Percentiles rank a stretch among this genome's conserved stretches.
phyloP scores from a whole-genome alignment of 169 alveolate species.

The Plasmodium ovale region DNA sequence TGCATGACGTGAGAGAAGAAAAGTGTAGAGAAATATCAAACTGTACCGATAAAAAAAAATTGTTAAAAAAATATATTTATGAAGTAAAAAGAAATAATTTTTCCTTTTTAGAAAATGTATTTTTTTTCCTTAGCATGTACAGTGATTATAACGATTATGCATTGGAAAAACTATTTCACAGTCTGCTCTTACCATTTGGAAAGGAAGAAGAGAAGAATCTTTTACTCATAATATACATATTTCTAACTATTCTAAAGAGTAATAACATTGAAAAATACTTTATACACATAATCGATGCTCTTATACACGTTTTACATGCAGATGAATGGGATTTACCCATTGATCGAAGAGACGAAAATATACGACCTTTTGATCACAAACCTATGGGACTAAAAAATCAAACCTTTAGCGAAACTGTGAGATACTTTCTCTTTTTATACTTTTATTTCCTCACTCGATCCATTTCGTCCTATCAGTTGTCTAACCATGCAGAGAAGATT shows the following conservation, averaged over 20 bases:
- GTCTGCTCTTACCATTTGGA: conserved; percentile 25
- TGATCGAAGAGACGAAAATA: conserved; percentile 24
- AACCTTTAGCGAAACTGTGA: conserved; percentile 13
- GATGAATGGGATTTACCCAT: conserved; percentile 28
- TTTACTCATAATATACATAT: conserved; percentile 17
- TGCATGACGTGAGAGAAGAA: conserved; percentile 21
- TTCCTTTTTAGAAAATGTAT: conserved; percentile 29
- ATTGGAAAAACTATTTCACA: conserved; percentile 38
- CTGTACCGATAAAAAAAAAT: conserved; percentile 27
- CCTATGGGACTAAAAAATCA: conserved; percentile 47
- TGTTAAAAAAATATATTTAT: conserved; percentile 44
- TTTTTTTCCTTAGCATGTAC: conserved; percentile 10
- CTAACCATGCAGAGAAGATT: conserved; percentile 22
- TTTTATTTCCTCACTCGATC: conserved; percentile 15
- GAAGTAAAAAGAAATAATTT: conserved; percentile 44
- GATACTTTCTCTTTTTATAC: conserved; percentile 43
- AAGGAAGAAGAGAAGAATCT: conserved; percentile 38
- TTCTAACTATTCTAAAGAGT: conserved; percentile 18
- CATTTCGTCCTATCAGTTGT: conserved; percentile 32
- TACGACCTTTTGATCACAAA: conserved; percentile 46
- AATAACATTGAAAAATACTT: conserved; percentile 26
- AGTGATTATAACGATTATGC: conserved; percentile 42
- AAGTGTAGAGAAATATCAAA: conserved; percentile 23
- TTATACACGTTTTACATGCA: conserved; percentile 22
- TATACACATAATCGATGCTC: conserved; percentile 19